A percentile compares a stretch with the other conserved stretches of the same genome.
Evolutionary conservation across 164 flowering plant species (phyloP).

Genomic region (Macadamia integrifolia): DNA sequence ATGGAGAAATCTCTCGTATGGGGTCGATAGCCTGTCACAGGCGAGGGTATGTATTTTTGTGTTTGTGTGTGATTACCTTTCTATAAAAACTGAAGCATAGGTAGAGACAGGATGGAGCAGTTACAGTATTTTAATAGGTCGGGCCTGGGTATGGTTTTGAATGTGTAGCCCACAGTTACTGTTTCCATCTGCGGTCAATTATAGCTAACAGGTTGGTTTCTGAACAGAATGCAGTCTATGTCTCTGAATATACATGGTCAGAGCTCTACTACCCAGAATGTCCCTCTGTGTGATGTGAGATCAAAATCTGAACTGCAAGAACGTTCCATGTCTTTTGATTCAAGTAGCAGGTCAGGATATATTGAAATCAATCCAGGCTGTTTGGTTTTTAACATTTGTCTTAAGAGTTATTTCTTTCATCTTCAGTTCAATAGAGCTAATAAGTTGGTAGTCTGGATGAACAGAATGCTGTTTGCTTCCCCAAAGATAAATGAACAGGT

Average conservation of each 20-base stretch:
- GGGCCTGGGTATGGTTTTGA: neutral
- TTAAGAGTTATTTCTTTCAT: neutral
- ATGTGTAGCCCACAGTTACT: too few relatives aligned
- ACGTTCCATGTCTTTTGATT: too few relatives aligned
- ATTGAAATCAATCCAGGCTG: conserved; percentile 14
- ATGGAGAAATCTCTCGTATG: conserved; percentile 29
- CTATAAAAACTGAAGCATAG: neutral
- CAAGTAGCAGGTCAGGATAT: conserved; percentile 16
- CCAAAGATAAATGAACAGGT: conserved; percentile 28
- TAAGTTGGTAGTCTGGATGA: conserved; percentile 12
- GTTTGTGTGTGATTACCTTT: neutral
- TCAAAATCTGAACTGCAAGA: too few relatives aligned
- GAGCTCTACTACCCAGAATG: too few relatives aligned
- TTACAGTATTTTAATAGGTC: neutral
- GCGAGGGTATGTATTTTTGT: conserved; percentile 43
- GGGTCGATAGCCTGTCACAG: conserved; percentile 29
- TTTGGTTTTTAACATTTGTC: neutral
- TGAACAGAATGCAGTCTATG: too few relatives aligned
- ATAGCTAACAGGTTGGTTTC: too few relatives aligned
- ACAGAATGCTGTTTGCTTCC: conserved; percentile 47
- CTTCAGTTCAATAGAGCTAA: conserved; percentile 1
- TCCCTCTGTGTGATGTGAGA: too few relatives aligned
- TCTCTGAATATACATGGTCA: too few relatives aligned
- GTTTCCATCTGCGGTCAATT: too few relatives aligned
- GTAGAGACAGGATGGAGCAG: neutral